phyloP scores from a whole-genome alignment of 176 grass and related monocot species.

The Bromus sterilis region DNA sequence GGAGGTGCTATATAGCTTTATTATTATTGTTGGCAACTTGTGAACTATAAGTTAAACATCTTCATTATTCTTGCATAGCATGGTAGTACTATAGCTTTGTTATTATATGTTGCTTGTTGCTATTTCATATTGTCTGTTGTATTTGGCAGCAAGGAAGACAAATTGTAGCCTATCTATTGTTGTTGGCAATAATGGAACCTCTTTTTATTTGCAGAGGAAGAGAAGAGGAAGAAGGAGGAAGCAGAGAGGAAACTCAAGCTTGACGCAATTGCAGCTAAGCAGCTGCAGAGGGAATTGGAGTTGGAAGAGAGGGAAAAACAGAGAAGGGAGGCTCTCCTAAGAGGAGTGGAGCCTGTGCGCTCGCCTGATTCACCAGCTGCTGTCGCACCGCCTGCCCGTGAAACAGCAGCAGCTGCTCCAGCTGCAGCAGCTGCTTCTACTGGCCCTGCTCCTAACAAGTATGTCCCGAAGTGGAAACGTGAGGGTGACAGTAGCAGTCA shows the following conservation, averaged over 20 bases:
- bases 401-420: conserved; percentile 23
- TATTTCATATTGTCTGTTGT: neutral
- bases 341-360: conserved; percentile 11
- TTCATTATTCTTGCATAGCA: no score
- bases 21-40: neutral
- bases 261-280: conserved; percentile 77
- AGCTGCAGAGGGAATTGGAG: conserved; percentile 65
- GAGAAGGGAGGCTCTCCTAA: conserved; percentile 45
- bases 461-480: conserved; percentile 50
- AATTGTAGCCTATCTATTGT: neutral
- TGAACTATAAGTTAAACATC: no score
- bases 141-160: neutral
- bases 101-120: neutral
- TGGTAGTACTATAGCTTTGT: no score
- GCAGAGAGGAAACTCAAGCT: conserved; percentile 73
- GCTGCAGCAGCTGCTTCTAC: conserved; percentile 1
- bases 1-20: no score
- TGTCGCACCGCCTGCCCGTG: conserved; percentile 18
- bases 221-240: conserved; percentile 75
- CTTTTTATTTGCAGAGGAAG: conserved; percentile 65
- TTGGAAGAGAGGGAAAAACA: conserved; percentile 66
- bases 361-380: neutral
- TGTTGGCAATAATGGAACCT: neutral
- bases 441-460: conserved; percentile 40
- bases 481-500: neutral